Conservation (phyloP, 1,284 basidiomycete genomes). For the Fomitopsis pinicola region DNA sequence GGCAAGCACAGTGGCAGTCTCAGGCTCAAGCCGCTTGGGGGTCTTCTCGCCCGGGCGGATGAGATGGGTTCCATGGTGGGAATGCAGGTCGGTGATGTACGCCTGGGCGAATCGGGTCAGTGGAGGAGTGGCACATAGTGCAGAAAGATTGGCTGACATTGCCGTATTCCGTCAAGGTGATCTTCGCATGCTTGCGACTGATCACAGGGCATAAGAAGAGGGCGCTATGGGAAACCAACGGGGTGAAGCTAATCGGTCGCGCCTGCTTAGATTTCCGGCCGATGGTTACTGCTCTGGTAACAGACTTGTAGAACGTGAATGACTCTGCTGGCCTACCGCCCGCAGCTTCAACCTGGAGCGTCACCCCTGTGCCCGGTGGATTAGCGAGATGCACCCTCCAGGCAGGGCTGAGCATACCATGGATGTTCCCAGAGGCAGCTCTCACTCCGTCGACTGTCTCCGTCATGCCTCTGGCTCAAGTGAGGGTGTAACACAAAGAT, state of each 20-base stretch:
- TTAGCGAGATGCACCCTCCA: not conserved
- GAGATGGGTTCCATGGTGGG: slow-evolving; percentile 62
- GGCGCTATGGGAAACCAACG: slow-evolving; percentile 31
- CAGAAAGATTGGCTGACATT: slow-evolving; percentile 35
- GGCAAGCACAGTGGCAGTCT: slow-evolving; percentile 43
- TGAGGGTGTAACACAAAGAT: not conserved
- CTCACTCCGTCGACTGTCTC: not conserved
- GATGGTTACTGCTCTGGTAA: slow-evolving; percentile 45
- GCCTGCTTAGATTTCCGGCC: slow-evolving; percentile 40
- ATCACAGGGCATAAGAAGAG: slow-evolving; percentile 63
- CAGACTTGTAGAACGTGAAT: slow-evolving; percentile 40
- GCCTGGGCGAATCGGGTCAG: slow-evolving; percentile 32
- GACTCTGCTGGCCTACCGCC: slow-evolving; percentile 30
- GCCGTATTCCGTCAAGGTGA: slow-evolving; percentile 56
- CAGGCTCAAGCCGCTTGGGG: slow-evolving; percentile 40
- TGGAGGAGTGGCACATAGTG: not conserved
- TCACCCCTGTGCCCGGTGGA: slow-evolving; percentile 31
- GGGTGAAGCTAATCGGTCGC: slow-evolving; percentile 21
- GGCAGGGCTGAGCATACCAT: not conserved
- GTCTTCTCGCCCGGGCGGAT: slow-evolving; percentile 41
- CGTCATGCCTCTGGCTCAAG: not conserved
- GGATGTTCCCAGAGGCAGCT: not conserved
- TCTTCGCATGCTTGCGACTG: slow-evolving; percentile 62
- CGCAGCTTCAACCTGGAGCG: slow-evolving; percentile 42
- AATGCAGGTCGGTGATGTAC: slow-evolving; percentile 53